Evolutionary conservation across 306 rosid species (phyloP), one percentile per base, ranked within the genome.

Genomic region (Psophocarpus tetragonolobus): DNA sequence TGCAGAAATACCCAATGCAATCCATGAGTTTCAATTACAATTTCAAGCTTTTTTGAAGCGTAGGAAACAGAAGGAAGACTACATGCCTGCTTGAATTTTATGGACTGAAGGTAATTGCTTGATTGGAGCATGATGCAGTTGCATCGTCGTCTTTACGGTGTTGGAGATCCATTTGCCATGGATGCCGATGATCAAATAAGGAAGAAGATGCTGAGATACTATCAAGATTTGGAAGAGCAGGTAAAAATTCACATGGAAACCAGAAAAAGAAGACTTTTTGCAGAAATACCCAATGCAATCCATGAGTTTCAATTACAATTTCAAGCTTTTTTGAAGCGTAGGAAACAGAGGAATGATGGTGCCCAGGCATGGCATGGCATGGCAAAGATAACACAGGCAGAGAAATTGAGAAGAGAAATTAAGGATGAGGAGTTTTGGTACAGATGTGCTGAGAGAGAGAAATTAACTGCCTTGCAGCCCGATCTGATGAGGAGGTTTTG

Each of bases 101-200:
- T 82, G 99, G 97, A 71, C 79, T 95, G 42, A 91, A 92, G 97
- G 75, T 90, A 87, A 47, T 82, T 95, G 81, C 92, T 88, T 87
- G 99, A 95, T 74, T 95, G 97, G 97, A 93, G 99, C 62, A 88
- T 85, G 94, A 92, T 91, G 97, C 85, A 97, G 35, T 65, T 92
- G 86, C 93, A 50, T 29, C 96, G 88, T 72, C 97, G 92, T 9
- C 82, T 83, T 8, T 95, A 92, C 84, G 97, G 99, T 63, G 92
- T 92, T 76, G 99, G 97, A 79, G 97, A 95, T 95, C 93, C 97
- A 75, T 76, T n/a, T 66, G 61, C 10, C 64, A 78, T 81, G 63
- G 77, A 41, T 76, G 73, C 57, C 65, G 53, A 56, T 29, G 48
- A 64, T 9, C 96, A 91, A 76, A 75, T 89, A 82, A 90, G 99